Percentiles rank a stretch among this genome's conserved stretches.
Conservation (phyloP, 2,329 filamentous ascomycete species). For the Claviceps citrina region DNA sequence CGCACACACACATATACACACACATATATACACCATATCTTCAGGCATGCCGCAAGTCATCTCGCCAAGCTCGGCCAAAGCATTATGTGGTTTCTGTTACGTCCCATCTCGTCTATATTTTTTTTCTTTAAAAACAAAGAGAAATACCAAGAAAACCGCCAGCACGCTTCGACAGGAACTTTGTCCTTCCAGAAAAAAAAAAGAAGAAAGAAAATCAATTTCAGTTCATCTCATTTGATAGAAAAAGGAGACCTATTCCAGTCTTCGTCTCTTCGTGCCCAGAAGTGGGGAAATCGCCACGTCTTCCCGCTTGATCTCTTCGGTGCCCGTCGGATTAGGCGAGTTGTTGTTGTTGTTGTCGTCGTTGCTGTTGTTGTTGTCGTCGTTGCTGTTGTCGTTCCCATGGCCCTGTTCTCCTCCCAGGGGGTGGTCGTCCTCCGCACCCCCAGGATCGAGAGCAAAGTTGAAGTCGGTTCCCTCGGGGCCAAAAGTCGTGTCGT, state of each 20-base stretch:
- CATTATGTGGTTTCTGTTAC: too few species aligned
- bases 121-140: too few species aligned
- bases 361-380: constrained; percentile 20
- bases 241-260: constrained; percentile 13
- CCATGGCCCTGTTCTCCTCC: constrained; percentile 5
- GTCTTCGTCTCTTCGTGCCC: constrained; percentile 24
- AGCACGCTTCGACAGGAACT: too few species aligned
- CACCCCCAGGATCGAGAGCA: constrained; percentile 25
- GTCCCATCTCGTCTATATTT: too few species aligned
- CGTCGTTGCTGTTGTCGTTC: constrained; percentile 14
- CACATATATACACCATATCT: too few species aligned
- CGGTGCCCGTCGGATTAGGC: constrained; percentile 32
- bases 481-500: constrained; percentile 23
- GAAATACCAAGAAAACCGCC: too few species aligned
- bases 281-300: constrained; percentile 15
- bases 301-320: constrained; percentile 34
- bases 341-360: constrained; percentile 21
- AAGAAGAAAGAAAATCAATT: neutral
- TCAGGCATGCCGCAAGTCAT: too few species aligned
- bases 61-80: too few species aligned
- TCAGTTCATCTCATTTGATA: too few species aligned
- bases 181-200: too few species aligned
- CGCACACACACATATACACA: too few species aligned
- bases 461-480: constrained; percentile 38
- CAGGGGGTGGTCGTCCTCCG: neutral